Percentiles rank a stretch among this genome's conserved stretches.
phyloP scores from a whole-genome alignment of 441 rosid genomes.

The Corymbia calophylla region DNA sequence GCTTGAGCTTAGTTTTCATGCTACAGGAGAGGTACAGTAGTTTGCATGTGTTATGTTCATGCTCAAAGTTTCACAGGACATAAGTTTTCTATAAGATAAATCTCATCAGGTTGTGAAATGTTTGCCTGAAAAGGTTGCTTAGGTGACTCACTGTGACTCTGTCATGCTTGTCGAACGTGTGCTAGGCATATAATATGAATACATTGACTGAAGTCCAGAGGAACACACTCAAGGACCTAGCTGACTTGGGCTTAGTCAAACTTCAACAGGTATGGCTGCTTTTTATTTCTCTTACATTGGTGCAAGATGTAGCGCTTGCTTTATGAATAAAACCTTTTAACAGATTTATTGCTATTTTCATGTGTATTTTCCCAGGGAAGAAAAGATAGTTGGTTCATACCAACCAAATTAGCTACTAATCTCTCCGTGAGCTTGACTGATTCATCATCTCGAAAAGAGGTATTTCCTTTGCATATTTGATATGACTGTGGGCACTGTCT shows the following conservation, averaged over 20 bases:
- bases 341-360: not conserved
- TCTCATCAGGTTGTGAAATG: not conserved
- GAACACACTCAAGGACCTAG: slow-evolving; percentile 73
- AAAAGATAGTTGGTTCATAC: slow-evolving; percentile 97
- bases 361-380: slow-evolving; percentile 55
- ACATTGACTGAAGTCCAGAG: slow-evolving; percentile 73
- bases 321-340: not conserved
- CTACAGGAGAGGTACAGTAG: slow-evolving; percentile 66
- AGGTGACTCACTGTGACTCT: not conserved
- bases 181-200: slow-evolving; percentile 79
- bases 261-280: slow-evolving; percentile 77
- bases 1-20: slow-evolving; percentile 96
- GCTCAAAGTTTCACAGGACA: not conserved
- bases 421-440: slow-evolving; percentile 87
- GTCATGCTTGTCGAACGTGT: slow-evolving; percentile 1
- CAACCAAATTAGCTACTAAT: slow-evolving; percentile 87
- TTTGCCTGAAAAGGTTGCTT: not conserved
- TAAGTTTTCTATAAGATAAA: not conserved
- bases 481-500: not conserved
- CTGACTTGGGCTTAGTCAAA: slow-evolving; percentile 92
- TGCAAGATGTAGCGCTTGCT: not conserved
- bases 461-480: slow-evolving; percentile 1
- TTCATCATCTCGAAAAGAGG: slow-evolving; percentile 86
- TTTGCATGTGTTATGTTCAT: not conserved
- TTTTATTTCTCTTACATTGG: not conserved